These are phyloP conservation scores for Camptophora hylomeconis DNA, from an alignment of 2,329 filamentous ascomycete species.

Conservation along the genomic window DNA sequence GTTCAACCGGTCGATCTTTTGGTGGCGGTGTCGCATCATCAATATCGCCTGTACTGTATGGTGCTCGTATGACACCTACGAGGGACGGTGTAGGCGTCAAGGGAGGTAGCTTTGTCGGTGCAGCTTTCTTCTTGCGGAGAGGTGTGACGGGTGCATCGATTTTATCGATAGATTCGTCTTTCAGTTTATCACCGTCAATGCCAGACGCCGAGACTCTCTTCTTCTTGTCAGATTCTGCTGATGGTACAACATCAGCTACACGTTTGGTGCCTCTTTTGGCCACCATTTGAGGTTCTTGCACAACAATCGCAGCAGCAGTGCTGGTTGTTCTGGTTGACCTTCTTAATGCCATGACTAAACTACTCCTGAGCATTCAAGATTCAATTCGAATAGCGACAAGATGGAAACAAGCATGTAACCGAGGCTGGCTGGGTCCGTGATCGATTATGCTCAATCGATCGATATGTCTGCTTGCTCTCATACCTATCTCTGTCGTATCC, in stretches of 20 bases:
- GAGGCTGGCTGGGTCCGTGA: too few species aligned
- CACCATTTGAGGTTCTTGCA: not conserved
- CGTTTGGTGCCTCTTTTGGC: not conserved
- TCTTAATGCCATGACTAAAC: not conserved
- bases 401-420: too few species aligned
- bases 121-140: constrained; percentile 18
- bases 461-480: too few species aligned
- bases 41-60: constrained; percentile 28
- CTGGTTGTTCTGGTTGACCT: not conserved
- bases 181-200: constrained; percentile 10
- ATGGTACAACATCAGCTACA: constrained; percentile 10
- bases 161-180: constrained; percentile 8
- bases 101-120: constrained; percentile 23
- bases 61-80: constrained; percentile 33
- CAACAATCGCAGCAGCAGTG: not conserved
- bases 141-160: too few species aligned
- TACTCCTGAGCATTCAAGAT: not conserved
- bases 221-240: too few species aligned
- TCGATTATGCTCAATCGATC: too few species aligned
- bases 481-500: too few species aligned
- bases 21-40: constrained; percentile 26
- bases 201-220: constrained; percentile 3
- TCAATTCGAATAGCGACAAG: not conserved
- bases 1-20: constrained; percentile 32
- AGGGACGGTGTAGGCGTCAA: constrained; percentile 37